Conservation (phyloP, 257 asterid species). For the Pogostemon cablin region DNA sequence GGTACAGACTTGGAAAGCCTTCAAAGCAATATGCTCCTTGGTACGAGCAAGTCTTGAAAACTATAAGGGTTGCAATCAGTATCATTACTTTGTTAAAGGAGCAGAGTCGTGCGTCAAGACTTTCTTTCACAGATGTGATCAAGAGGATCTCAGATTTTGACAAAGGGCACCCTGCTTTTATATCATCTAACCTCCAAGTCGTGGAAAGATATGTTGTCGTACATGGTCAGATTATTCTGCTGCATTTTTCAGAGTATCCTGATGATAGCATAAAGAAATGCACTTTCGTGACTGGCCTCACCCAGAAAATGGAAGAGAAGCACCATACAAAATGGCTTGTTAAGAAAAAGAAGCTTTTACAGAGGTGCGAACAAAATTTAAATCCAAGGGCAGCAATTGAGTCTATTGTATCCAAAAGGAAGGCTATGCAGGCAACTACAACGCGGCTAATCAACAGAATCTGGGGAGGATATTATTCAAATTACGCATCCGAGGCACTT, state of each 20-base stretch:
- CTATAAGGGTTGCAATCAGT: slow-evolving; percentile 76
- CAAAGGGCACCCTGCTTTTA: slow-evolving; percentile 68
- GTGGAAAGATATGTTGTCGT: slow-evolving; percentile 90
- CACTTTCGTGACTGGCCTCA: slow-evolving; percentile 70
- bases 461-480: slow-evolving; percentile 94
- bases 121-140: slow-evolving; percentile 79
- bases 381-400: slow-evolving; percentile 90
- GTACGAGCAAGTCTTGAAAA: slow-evolving; percentile 83
- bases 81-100: slow-evolving; percentile 80
- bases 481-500: slow-evolving; percentile 66
- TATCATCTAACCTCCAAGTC: slow-evolving; percentile 63
- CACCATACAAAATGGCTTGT: slow-evolving; percentile 95
- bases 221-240: slow-evolving; percentile 94
- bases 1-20: slow-evolving; percentile 99
- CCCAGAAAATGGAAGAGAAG: slow-evolving; percentile 86
- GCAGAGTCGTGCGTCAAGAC: slow-evolving; percentile 73
- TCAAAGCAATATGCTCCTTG: slow-evolving; percentile 92
- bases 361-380: slow-evolving; percentile 54
- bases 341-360: slow-evolving; percentile 80
- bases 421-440: slow-evolving; percentile 96
- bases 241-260: slow-evolving; percentile 86
- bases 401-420: slow-evolving; percentile 71
- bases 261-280: slow-evolving; percentile 74
- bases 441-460: slow-evolving; percentile 84
- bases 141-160: slow-evolving; percentile 67